A percentile compares a stretch with the other conserved stretches of the same genome.
Evolutionary conservation across 2,329 filamentous ascomycete species (phyloP).

Genomic region (Drechslerella stenobrocha): DNA sequence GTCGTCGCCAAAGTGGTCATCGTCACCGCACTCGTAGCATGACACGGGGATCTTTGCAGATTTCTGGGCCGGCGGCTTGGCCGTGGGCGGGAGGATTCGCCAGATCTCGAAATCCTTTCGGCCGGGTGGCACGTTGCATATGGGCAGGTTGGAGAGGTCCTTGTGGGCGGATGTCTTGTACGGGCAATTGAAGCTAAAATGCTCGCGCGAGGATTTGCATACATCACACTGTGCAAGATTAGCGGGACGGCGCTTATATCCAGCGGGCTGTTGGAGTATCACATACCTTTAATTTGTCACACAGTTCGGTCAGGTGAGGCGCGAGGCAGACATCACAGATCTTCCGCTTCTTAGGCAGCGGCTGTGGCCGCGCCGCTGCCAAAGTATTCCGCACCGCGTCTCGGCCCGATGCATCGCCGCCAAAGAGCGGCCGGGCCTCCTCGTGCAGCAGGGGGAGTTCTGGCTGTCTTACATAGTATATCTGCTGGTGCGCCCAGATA

Average conservation of each 20-base stretch:
- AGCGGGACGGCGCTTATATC: neutral
- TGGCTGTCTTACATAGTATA: constrained; percentile 32
- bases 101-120: constrained; percentile 44
- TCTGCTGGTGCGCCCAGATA: constrained; percentile 28
- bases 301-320: constrained; percentile 32
- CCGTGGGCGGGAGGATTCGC: constrained; percentile 26
- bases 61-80: constrained; percentile 9
- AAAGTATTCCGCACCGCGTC: constrained; percentile 15
- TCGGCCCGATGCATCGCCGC: constrained; percentile 12
- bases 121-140: constrained; percentile 39
- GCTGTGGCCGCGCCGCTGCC: constrained; percentile 7
- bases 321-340: constrained; percentile 44
- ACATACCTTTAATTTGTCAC: constrained; percentile 44
- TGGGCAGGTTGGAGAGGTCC: constrained; percentile 32
- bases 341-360: constrained; percentile 41
- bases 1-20: constrained; percentile 43
- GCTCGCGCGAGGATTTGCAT: constrained; percentile 29
- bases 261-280: no score
- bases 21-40: constrained; percentile 40
- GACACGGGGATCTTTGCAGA: constrained; percentile 31
- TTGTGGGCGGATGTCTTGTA: constrained; percentile 39
- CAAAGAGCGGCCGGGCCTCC: constrained; percentile 20
- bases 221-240: constrained; percentile 31
- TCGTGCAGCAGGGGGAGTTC: constrained; percentile 28
- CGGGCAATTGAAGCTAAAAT: constrained; percentile 47